Evolutionary conservation across 495 filamentous ascomycete genomes (phyloP), one percentile per base, ranked within the genome.

Genomic region (Endocarpon pusillum): DNA sequence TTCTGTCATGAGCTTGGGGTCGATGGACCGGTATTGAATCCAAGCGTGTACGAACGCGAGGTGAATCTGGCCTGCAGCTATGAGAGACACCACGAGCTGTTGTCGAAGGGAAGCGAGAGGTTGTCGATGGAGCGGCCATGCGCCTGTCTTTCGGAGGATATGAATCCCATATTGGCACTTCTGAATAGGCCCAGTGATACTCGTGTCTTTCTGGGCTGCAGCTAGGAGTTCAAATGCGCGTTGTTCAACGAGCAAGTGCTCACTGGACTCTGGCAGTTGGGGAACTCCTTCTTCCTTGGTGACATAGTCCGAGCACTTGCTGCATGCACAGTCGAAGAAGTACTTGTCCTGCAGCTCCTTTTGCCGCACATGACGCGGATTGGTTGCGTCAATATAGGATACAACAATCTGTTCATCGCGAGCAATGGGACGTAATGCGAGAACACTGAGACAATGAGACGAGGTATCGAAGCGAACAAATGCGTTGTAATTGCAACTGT

Each of bases 401-500:
- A 81, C 70, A 34, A 66, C 69, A 25, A 85, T 55, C 48, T 86
- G 76, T 10, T 69, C 61, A 38, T 63, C 61, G 17, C 62, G 53
- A 4, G 57, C 42, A 36, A 75, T 71, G 56, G 49, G 9, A 64
- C 52, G 10, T 68, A 36, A 1, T 48, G 41, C 3, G 66, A 35
- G 19, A 49, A 25, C 1, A 39, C 41, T 11, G 64, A n/a, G n/a
- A n/a, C n/a, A n/a, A n/a, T n/a, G n/a, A n/a, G n/a, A n/a, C n/a
- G n/a, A n/a, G n/a, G n/a, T 69, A 33, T 78, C 69, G 42, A 79
- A 76, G 10, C 69, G 61, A 21, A 78, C 59, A 10, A 66, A 57
- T n/a, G 70, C 61, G 38, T 80, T 85, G 19, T 73, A 73, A 22
- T 64, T 57, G 51, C 80, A 83, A 33, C 69, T 76, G 53, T 85